Conservation (phyloP, 257 asterid species). For the Anisodus acutangulus region DNA sequence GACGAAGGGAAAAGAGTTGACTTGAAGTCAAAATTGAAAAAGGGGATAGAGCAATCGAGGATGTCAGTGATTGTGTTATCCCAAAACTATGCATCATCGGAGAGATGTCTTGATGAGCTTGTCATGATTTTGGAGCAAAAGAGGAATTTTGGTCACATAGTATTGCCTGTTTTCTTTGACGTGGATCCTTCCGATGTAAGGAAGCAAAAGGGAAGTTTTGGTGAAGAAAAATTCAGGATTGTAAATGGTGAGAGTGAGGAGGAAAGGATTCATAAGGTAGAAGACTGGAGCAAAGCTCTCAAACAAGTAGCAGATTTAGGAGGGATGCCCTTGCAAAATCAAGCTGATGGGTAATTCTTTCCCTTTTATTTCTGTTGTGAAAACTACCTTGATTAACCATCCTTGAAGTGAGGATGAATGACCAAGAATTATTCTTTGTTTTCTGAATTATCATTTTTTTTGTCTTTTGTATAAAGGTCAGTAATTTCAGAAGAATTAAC, state of each 20-base stretch:
- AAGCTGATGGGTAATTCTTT: slow-evolving; percentile 28
- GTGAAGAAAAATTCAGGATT: not conserved
- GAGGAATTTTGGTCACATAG: slow-evolving; percentile 13
- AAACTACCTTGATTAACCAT: not conserved
- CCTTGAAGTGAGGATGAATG: no score
- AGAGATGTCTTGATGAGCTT: slow-evolving; percentile 29
- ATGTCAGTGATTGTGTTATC: slow-evolving; percentile 28
- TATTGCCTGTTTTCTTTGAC: slow-evolving; percentile 31
- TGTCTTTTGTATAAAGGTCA: not conserved
- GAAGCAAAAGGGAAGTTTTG: slow-evolving; percentile 25
- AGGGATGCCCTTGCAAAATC: slow-evolving; percentile 30
- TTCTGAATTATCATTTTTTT: no score
- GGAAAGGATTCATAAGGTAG: not conserved
- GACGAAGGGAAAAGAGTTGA: not conserved
- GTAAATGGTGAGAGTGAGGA: not conserved
- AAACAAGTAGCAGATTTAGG: slow-evolving; percentile 32
- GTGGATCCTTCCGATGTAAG: slow-evolving; percentile 33
- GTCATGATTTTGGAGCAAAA: slow-evolving; percentile 28
- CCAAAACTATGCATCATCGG: slow-evolving; percentile 18
- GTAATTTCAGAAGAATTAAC: not conserved
- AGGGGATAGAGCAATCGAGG: slow-evolving; percentile 28
- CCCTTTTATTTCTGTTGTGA: not conserved
- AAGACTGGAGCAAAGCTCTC: slow-evolving; percentile 14
- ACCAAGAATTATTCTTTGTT: no score
- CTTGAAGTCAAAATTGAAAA: not conserved